These are phyloP conservation scores for Dioscorea zingiberensis DNA, from an alignment of 106 monocot species.

Conservation along the genomic window DNA sequence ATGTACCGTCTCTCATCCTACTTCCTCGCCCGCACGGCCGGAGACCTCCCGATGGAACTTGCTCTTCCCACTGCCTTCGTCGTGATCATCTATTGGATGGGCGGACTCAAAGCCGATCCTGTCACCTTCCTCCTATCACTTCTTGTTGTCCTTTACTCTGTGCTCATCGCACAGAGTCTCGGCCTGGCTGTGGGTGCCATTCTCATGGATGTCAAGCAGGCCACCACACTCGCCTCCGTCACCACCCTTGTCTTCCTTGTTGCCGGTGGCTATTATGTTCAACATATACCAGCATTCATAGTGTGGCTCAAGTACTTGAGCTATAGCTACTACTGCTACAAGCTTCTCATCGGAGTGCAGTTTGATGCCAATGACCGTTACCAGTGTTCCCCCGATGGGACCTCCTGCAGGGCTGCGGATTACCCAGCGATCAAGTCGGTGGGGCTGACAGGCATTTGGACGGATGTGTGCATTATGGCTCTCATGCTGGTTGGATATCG, in stretches of 20 bases:
- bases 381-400: conserved; percentile 41
- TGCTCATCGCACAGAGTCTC: conserved; percentile 68
- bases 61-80: conserved; percentile 74
- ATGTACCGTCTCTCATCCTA: conserved; percentile 86
- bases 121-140: conserved; percentile 47
- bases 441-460: conserved; percentile 51
- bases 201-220: conserved; percentile 83
- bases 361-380: conserved; percentile 35
- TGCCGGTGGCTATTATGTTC: conserved; percentile 90
- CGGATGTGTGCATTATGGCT: conserved; percentile 70
- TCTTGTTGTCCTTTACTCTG: conserved; percentile 52
- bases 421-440: conserved; percentile 54
- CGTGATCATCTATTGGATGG: conserved; percentile 84
- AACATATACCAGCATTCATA: conserved; percentile 70
- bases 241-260: conserved; percentile 72
- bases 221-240: conserved; percentile 78
- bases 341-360: conserved; percentile 56
- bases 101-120: conserved; percentile 52
- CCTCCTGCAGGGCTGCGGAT: conserved; percentile 36
- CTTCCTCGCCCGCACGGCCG: conserved; percentile 66
- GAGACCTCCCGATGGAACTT: conserved; percentile 85
- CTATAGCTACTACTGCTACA: conserved; percentile 88
- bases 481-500: conserved; percentile 70
- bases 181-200: conserved; percentile 74
- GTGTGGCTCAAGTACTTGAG: conserved; percentile 76